A percentile compares a stretch with the other conserved stretches of the same genome.
Evolutionary conservation across 768 basidiomycete genomes (phyloP).

Genomic region (Kwoniella sp.): DNA sequence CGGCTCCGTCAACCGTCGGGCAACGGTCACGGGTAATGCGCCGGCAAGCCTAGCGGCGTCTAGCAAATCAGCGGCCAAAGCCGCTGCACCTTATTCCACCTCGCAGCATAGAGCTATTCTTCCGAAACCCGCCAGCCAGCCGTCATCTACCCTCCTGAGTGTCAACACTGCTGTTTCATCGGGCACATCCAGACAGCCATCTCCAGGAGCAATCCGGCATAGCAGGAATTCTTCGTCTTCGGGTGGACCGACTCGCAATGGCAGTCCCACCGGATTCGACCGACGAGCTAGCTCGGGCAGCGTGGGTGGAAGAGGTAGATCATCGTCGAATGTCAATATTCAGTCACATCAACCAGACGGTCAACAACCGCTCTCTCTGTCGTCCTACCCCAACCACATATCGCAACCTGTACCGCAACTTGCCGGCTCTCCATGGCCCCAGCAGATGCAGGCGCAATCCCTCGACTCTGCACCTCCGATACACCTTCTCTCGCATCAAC

Average conservation of each 20-base stretch:
- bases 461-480: not conserved
- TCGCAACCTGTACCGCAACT: not conserved
- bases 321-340: not conserved
- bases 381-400: not conserved
- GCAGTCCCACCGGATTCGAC: slow-evolving; percentile 1
- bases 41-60: slow-evolving; percentile 15
- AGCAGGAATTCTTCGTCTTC: not conserved
- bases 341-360: not conserved
- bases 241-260: slow-evolving; percentile 3
- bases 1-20: slow-evolving; percentile 17
- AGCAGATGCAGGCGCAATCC: not conserved
- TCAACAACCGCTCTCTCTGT: not conserved
- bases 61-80: slow-evolving; percentile 27
- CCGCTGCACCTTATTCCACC: slow-evolving; percentile 17
- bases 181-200: not conserved
- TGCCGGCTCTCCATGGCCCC: not conserved
- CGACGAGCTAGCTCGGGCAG: not conserved
- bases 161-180: not conserved
- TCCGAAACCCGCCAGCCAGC: slow-evolving; percentile 19
- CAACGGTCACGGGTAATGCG: slow-evolving; percentile 23
- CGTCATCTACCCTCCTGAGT: not conserved
- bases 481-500: not conserved
- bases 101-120: slow-evolving; percentile 24
- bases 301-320: not conserved
- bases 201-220: slow-evolving; percentile 1